phyloP scores from a whole-genome alignment of 768 basidiomycete species.

The Dendrothele bispora region DNA sequence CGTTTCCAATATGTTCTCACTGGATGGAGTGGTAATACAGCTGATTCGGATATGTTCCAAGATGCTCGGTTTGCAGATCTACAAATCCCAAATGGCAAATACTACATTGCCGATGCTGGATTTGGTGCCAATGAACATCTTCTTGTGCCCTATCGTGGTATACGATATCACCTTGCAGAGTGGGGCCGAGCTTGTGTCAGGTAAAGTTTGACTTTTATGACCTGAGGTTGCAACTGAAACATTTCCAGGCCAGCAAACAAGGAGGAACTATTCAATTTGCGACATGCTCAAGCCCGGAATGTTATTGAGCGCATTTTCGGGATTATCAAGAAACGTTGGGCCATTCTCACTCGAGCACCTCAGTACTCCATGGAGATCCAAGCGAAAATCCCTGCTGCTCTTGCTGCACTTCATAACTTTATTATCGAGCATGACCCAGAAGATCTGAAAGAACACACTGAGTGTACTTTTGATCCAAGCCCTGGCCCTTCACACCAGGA shows the following conservation, averaged over 20 bases:
- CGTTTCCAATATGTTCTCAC: conserved; percentile 25
- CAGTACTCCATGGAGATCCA: conserved; percentile 11
- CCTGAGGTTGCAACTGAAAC: conserved; percentile 10
- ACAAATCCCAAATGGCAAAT: conserved; percentile 19
- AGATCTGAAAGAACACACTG: conserved; percentile 12
- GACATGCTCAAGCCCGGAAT: conserved; percentile 19
- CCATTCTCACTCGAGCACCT: background rate
- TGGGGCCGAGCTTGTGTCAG: conserved; percentile 17
- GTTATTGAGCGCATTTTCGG: conserved; percentile 13
- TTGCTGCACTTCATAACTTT: conserved; percentile 22
- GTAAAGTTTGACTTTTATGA: background rate
- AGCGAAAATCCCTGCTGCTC: conserved; percentile 12
- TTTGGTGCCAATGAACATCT: conserved; percentile 23
- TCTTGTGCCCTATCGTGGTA: conserved; percentile 27
- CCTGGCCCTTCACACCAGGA: too few species aligned
- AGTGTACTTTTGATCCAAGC: too few species aligned
- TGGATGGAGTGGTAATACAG: conserved; percentile 32
- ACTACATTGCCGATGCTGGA: conserved; percentile 33
- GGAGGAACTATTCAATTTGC: conserved; percentile 22
- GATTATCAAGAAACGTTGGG: background rate
- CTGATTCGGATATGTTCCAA: conserved; percentile 23
- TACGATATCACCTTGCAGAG: conserved; percentile 32
- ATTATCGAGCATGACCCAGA: conserved; percentile 16
- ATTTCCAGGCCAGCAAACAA: conserved; percentile 12
- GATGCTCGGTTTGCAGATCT: conserved; percentile 21